These are phyloP conservation scores for Tieghemostelium lacteum DNA, from an alignment of 78 protist species.

Conservation along the genomic window DNA sequence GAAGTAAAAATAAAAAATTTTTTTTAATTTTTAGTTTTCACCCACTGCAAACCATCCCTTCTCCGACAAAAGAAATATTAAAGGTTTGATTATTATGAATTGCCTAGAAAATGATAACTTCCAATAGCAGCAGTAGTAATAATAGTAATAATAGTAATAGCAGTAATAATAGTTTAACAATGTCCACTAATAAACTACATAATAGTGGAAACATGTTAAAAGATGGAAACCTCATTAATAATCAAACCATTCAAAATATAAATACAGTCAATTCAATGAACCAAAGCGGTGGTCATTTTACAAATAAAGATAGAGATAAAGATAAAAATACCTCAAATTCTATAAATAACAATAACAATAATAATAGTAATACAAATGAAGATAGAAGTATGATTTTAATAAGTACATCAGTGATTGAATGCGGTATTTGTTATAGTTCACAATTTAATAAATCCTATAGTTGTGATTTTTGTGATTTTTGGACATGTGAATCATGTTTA, in stretches of 20 bases:
- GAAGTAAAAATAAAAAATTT: neutral
- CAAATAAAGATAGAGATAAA: too few relatives aligned
- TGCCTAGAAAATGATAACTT: too few relatives aligned
- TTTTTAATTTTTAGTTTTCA: too few relatives aligned
- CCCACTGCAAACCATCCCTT: too few relatives aligned
- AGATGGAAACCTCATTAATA: too few relatives aligned
- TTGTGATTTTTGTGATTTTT: slow-evolving; percentile 73
- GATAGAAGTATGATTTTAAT: neutral
- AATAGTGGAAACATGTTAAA: neutral
- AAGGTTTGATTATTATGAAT: too few relatives aligned
- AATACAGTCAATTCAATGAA: too few relatives aligned
- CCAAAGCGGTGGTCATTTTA: too few relatives aligned
- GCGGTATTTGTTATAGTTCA: slow-evolving; percentile 45
- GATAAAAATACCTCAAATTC: too few relatives aligned
- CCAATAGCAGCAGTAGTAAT: neutral
- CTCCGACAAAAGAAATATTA: too few relatives aligned
- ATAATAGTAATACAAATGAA: neutral
- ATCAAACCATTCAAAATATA: too few relatives aligned
- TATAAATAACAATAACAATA: too few relatives aligned
- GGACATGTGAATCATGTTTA: slow-evolving; percentile 70
- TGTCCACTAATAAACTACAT: neutral
- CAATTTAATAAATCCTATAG: slow-evolving; percentile 53
- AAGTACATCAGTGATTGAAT: slow-evolving; percentile 51
- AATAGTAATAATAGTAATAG: neutral
- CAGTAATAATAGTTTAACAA: neutral